phyloP scores from a whole-genome alignment of 352 stramenopile species.

The Phytophthora pini region DNA sequence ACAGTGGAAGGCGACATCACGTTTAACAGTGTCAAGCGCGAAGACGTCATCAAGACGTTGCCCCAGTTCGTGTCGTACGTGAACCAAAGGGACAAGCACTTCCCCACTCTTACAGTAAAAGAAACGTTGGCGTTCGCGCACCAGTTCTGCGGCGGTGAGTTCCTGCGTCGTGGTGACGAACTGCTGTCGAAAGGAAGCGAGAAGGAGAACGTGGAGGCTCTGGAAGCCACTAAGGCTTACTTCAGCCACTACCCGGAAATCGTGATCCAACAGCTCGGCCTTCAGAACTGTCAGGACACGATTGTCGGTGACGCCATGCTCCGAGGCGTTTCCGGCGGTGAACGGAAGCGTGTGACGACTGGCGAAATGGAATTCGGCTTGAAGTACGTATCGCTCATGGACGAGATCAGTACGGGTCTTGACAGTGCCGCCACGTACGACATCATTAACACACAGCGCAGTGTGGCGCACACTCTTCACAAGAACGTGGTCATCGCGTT shows the following conservation, averaged over 20 bases:
- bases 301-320: conserved; percentile 63
- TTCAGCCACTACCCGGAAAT: conserved; percentile 17
- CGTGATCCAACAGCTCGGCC: conserved; percentile 17
- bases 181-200: conserved; percentile 10
- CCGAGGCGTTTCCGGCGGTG: conserved; percentile 65
- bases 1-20: conserved; percentile 42
- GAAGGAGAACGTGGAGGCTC: conserved; percentile 15
- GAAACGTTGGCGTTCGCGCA: conserved; percentile 63
- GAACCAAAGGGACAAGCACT: conserved; percentile 55
- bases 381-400: conserved; percentile 77
- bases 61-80: conserved; percentile 58
- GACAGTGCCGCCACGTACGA: conserved; percentile 65
- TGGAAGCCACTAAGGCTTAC: conserved; percentile 17
- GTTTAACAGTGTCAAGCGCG: conserved; percentile 43
- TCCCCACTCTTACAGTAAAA: conserved; percentile 51
- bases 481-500: conserved; percentile 68
- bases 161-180: conserved; percentile 24
- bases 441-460: conserved; percentile 36
- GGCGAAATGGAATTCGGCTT: conserved; percentile 84
- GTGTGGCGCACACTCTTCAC: conserved; percentile 22
- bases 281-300: conserved; percentile 54
- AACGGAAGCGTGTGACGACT: conserved; percentile 34
- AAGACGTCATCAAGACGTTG: conserved; percentile 37
- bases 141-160: conserved; percentile 35
- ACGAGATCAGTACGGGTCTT: conserved; percentile 94